A percentile compares a stretch with the other conserved stretches of the same genome.
phyloP scores from a whole-genome alignment of 805 yeast genomes.

The Crinitomyces ghanaensis region DNA sequence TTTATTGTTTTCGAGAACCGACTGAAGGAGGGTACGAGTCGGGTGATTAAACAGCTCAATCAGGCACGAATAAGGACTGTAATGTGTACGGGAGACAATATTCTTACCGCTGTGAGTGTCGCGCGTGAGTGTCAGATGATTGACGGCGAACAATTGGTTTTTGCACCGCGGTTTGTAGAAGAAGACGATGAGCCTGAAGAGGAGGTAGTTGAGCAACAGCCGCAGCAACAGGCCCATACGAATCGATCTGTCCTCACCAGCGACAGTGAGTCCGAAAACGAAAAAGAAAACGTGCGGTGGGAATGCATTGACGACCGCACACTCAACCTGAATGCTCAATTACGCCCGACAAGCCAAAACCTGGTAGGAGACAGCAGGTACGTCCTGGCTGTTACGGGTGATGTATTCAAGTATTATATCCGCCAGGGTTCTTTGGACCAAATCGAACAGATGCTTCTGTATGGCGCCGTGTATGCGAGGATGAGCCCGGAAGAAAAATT shows the following conservation, averaged over 20 bases:
- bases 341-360: slow-evolving; percentile 33
- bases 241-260: slow-evolving; percentile 6
- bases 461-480: slow-evolving; percentile 75
- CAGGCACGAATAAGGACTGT: slow-evolving; percentile 69
- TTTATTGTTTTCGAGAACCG: slow-evolving; percentile 89
- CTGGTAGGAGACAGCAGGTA: slow-evolving; percentile 38
- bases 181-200: slow-evolving; percentile 7
- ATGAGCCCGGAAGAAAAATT: slow-evolving; percentile 99
- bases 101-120: slow-evolving; percentile 88
- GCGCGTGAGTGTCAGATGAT: slow-evolving; percentile 74
- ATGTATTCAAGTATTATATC: slow-evolving; percentile 68
- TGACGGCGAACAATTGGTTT: slow-evolving; percentile 34
- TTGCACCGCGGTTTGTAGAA: slow-evolving; percentile 57
- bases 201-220: too few relatives aligned
- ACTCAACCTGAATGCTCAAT: slow-evolving; percentile 47
- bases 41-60: slow-evolving; percentile 46
- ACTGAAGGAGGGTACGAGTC: slow-evolving; percentile 56
- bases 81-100: slow-evolving; percentile 98
- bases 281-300: slow-evolving; percentile 23
- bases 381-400: slow-evolving; percentile 84
- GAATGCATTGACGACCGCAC: slow-evolving; percentile 34
- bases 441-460: slow-evolving; percentile 51
- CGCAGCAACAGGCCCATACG: not conserved
- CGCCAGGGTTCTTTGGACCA: slow-evolving; percentile 33
- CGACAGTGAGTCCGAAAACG: slow-evolving; percentile 4